Base-by-base conservation (phyloP, 108 stramenopile genomes). In the Pseudonitzschia multiseries region DNA sequence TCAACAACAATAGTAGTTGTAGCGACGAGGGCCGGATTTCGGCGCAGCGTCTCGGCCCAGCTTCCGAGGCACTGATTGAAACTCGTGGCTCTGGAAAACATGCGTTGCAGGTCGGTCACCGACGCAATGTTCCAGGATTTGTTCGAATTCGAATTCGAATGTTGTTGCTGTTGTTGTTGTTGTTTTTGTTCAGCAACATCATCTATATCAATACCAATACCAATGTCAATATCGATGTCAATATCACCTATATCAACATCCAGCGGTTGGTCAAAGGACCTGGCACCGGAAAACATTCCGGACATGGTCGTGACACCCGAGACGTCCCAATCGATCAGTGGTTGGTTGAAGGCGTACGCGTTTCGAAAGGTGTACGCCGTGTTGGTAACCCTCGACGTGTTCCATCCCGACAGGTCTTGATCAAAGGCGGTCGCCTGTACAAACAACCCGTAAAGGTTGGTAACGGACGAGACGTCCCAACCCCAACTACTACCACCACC, bases 321-420 rank as follows among this genome's bases (percentile, higher is more conserved):
- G 4, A 62, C 57, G 31, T 81, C 63, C 79, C 79, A 84, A 24
- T 1, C n/a, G 2, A 28, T 29, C 2, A 84, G 52, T 27, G 69
- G 74, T 33, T 66, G 72, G 65, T 84, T 59, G 60, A 84, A 84
- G n/a, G 80, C 4, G 0, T 61, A 41, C 0, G 84, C 77, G 8
- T 57, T 59, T 15, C 51, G 15, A 52, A 84, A 84, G 77, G 78
- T 79, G 10, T 4, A 5, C 15, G 13, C 12, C 74, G 81, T 79
- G 21, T 62, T 28, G 29, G 9, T 18, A 0, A 72, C 71, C 17
- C 33, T 14, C 4, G 29, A 27, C 17, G 51, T 48, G 32, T 66
- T 48, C 77, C 77, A 78, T 18, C 20, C n/a, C 2, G 28, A 50
- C 6, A 82, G 44, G 46, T 64, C 29, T n/a, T 73, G 72, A 50